Conservation (phyloP, 164 flowering plant species). For the grape (Vitis vinifera) region ASM3070453v1 NC_081816.1:2652001-2652500, state of each 20-base stretch:
- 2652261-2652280: background rate
- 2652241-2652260: background rate
- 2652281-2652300: too few relatives aligned
- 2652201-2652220: background rate
- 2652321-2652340: too few relatives aligned
- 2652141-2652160: conserved; percentile 3
- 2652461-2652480: too few relatives aligned
- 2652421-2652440: too few relatives aligned
- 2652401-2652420: too few relatives aligned
- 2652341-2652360: too few relatives aligned
- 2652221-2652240: background rate
- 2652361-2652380: too few relatives aligned
- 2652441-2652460: too few relatives aligned
- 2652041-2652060: background rate
- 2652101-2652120: conserved; percentile 82
- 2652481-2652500: too few relatives aligned
- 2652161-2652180: conserved; percentile 1
- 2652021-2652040: background rate
- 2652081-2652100: conserved; percentile 71
- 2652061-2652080: conserved; percentile 66
- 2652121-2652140: conserved; percentile 63
- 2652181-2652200: conserved; percentile 1
- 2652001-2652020: conserved; percentile 2
- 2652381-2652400: too few relatives aligned
- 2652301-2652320: too few relatives aligned